Base-by-base conservation (phyloP, 805 yeast genomes). In the Zygosaccharomyces lentus region DNA sequence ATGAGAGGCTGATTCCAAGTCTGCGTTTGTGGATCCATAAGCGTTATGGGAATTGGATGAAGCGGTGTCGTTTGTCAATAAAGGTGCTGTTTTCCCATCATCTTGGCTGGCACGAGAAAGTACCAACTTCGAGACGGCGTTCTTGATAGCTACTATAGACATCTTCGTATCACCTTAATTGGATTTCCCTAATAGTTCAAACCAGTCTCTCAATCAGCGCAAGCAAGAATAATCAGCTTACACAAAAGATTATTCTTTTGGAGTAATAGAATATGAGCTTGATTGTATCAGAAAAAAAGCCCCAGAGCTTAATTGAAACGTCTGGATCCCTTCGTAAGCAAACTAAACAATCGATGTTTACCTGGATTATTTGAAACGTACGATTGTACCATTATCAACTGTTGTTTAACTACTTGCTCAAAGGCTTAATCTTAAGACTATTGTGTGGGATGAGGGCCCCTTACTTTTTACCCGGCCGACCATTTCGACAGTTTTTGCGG, bases 91-190 rank as follows among this genome's bases (percentile, higher is more conserved):
- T 25, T 45, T 39, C 2, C 37, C 34, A n/a, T 43, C 30, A 13
- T 47, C 45, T 42, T 39, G 34, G 19, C 37, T 46, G 37, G 52
- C 37, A 27, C 29, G 25, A 10, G 46, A 39, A 8, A 55, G 36
- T n/a, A 57, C 43, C 17, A 54, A 41, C 6, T 43, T 42, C 23
- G 52, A 56, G 12, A 61, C 56, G 9, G 62, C 61, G 43, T 61
- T 61, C 41, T 62, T 62, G 15, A 62, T 37, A 27, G 66, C 64
- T 17, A 62, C 67, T 19, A 61, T 55, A 23, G 67, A 61, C 67
- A 62, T 61, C 17, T 26, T 21, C 32, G 15, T n/a, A n/a, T 16
- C 16, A 13, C 16, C 15, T 29, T 29, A 16, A 13, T 29, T 5
- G 9, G n/a, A 26, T 12, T 12, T 26, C 29, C 29, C 29, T 26